Evolutionary conservation across 768 basidiomycete species (phyloP), one percentile per base, ranked within the genome.

Genomic region (Trametes maxima): DNA sequence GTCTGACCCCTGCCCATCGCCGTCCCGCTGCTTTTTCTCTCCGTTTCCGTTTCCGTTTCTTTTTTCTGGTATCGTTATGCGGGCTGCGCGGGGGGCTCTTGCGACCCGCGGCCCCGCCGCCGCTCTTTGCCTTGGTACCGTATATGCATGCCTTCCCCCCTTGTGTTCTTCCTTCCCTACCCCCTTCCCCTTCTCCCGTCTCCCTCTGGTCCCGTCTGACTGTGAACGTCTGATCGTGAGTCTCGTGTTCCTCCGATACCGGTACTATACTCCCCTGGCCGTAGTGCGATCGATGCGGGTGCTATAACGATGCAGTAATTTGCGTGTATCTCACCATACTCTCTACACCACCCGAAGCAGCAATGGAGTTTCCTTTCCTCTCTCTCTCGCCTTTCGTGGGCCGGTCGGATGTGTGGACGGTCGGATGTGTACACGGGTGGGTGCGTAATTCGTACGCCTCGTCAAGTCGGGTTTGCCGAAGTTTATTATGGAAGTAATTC

Each of bases 221-320:
- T 61, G 49, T 53, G 54, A 42, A 48, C 36, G 47, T 42, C 33
- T 19, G n/a, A n/a, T 44, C 54, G 49, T 50, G 33, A 48, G 45
- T 45, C 43, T 44, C 25, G 49, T 36, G 28, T 37, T 42, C 50
- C 24, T 13, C 44, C 54, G 66, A 67, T 67, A 67, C 66, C 60
- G 66, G 66, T 67, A 65, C 57, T 51, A 64, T 66, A 66, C 58
- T 66, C 60, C 51, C 49, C 42, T 50, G 54, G 53, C 47, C 46
- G 59, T 55, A 60, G 48, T 55, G 59, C 45, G 46, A 25, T 54
- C 53, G 59, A 58, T 47, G 53, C 62, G 56, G 58, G 54, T 60
- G 63, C 57, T 59, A 57, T 64, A 62, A 56, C 56, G 63, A 64
- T 62, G 66, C 63, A 54, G 60, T 64, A 64, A 67, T 64, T 55